phyloP scores from a whole-genome alignment of 164 flowering plant species.

The Annona cherimola region DNA sequence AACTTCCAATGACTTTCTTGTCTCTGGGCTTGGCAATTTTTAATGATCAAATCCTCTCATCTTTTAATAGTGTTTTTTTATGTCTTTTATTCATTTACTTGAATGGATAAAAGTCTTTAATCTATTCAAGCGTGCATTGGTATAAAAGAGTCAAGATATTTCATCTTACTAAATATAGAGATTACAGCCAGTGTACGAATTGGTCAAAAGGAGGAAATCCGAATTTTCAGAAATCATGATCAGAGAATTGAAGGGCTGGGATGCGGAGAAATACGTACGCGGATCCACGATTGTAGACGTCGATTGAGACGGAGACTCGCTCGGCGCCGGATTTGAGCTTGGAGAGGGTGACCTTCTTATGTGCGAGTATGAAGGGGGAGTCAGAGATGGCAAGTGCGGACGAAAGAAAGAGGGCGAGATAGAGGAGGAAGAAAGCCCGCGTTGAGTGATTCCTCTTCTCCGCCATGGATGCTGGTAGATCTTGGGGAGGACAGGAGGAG shows the following conservation, averaged over 20 bases:
- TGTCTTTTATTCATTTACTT: too few species aligned
- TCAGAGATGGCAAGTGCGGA: constrained; percentile 39
- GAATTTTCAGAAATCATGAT: neutral
- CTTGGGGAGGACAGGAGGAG: neutral
- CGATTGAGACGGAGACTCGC: constrained; percentile 75
- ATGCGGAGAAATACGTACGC: constrained; percentile 33
- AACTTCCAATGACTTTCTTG: too few species aligned
- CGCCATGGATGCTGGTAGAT: neutral
- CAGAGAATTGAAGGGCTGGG: neutral
- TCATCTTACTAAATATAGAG: neutral
- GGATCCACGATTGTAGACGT: constrained; percentile 83
- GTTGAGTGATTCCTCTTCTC: neutral
- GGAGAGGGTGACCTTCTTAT: constrained; percentile 80
- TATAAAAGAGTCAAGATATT: neutral
- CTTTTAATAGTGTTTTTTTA: too few species aligned
- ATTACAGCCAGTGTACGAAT: too few species aligned
- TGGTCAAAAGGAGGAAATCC: neutral
- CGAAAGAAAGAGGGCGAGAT: constrained; percentile 21
- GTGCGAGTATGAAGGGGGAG: constrained; percentile 74
- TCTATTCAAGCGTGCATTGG: neutral
- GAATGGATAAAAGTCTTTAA: neutral
- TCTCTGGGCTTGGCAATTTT: too few species aligned
- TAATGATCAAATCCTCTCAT: too few species aligned
- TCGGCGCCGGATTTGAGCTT: constrained; percentile 79
- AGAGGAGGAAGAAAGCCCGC: neutral